phyloP scores from a whole-genome alignment of 2,329 filamentous ascomycete genomes.

The Penicillium nordicum region DNA sequence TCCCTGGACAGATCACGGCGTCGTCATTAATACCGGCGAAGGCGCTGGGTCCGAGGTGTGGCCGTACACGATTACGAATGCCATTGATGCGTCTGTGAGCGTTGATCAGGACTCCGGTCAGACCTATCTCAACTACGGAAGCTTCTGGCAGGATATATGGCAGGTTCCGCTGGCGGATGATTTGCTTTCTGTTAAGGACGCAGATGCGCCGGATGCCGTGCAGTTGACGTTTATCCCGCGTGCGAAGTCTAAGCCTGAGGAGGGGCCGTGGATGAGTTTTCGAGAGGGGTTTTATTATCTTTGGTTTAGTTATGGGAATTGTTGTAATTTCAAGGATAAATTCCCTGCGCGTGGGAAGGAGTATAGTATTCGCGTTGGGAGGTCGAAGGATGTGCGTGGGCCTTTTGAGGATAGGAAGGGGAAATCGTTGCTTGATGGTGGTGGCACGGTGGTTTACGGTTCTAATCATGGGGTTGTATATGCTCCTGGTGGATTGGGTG shows the following conservation, averaged over 20 bases:
- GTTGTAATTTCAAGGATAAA: constrained; percentile 30
- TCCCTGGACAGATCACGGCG: constrained; percentile 37
- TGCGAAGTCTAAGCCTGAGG: constrained; percentile 24
- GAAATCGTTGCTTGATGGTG: constrained; percentile 27
- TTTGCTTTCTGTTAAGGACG: constrained; percentile 28
- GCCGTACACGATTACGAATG: constrained; percentile 37
- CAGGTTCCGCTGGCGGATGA: constrained; percentile 34
- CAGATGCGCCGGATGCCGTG: constrained; percentile 21
- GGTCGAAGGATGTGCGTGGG: constrained; percentile 31
- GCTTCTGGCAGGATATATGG: constrained; percentile 37
- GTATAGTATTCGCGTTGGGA: constrained; percentile 38
- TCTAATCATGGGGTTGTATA: constrained; percentile 40
- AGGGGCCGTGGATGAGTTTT: constrained; percentile 39
- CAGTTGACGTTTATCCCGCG: constrained; percentile 29
- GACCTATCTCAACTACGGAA: constrained; percentile 35
- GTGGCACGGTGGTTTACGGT: constrained; percentile 36
- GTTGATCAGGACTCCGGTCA: constrained; percentile 23
- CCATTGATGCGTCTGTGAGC: constrained; percentile 37
- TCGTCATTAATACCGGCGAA: constrained; percentile 30
- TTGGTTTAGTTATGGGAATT: constrained; percentile 42
- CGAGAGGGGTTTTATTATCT: constrained; percentile 37
- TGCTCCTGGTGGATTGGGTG: constrained; percentile 39
- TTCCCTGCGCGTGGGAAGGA: constrained; percentile 32
- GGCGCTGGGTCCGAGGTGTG: constrained; percentile 25
- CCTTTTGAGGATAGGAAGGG: constrained; percentile 36